These are phyloP conservation scores for Myxozyma lipomycoides DNA, from an alignment of 805 yeast genomes.

Conservation along the genomic window DNA sequence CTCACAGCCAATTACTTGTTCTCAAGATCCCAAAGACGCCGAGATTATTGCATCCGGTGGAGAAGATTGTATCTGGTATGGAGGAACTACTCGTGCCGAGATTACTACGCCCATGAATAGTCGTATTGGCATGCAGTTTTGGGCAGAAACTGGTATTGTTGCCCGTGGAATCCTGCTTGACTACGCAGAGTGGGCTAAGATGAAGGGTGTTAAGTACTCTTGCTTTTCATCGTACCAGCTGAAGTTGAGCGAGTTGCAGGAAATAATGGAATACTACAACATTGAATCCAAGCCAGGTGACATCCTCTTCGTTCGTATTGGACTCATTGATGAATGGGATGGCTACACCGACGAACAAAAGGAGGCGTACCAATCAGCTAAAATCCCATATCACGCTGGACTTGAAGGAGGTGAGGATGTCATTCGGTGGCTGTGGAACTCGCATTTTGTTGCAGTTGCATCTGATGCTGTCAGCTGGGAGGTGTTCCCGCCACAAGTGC, in stretches of 20 bases:
- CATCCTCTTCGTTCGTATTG: constrained; percentile 32
- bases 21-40: constrained; percentile 11
- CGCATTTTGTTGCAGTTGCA: constrained; percentile 33
- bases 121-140: constrained; percentile 30
- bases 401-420: constrained; percentile 31
- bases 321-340: constrained; percentile 33
- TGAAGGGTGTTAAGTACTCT: constrained; percentile 24
- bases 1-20: constrained; percentile 8
- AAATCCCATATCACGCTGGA: constrained; percentile 24
- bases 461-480: constrained; percentile 33
- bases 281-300: constrained; percentile 31
- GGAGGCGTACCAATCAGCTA: constrained; percentile 22
- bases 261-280: constrained; percentile 19
- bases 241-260: constrained; percentile 21
- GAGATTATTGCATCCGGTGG: constrained; percentile 22
- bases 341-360: constrained; percentile 12
- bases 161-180: constrained; percentile 33
- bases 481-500: constrained; percentile 23
- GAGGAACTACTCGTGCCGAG: constrained; percentile 24
- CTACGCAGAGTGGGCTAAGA: constrained; percentile 31
- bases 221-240: constrained; percentile 27
- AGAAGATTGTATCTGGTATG: constrained; percentile 21
- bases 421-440: constrained; percentile 32
- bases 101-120: constrained; percentile 5
- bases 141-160: constrained; percentile 31